phyloP scores from a whole-genome alignment of 2,329 filamentous ascomycete species.

The Ophiocordyceps camponoti-leonardi region DNA sequence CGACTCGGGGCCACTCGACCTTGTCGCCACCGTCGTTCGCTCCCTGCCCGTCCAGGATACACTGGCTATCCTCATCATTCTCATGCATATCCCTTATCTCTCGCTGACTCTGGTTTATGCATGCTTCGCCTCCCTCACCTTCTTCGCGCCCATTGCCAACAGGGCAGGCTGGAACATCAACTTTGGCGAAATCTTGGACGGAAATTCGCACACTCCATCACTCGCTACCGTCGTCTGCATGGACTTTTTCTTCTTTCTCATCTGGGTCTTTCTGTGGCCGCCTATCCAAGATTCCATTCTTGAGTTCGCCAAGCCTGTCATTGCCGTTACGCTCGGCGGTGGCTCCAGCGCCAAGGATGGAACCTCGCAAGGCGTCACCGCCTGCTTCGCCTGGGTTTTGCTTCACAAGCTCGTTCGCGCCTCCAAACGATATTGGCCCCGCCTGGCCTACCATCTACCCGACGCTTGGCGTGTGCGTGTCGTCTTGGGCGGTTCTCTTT shows the following conservation, averaged over 20 bases:
- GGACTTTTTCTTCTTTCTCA: slow-evolving; percentile 64
- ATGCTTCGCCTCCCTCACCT: slow-evolving; percentile 82
- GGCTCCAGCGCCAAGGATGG: slow-evolving; percentile 53
- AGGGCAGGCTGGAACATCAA: slow-evolving; percentile 66
- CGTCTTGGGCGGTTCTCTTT: slow-evolving; percentile 29
- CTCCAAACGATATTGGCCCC: slow-evolving; percentile 30
- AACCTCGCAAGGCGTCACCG: slow-evolving; percentile 53
- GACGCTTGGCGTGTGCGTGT: slow-evolving; percentile 27
- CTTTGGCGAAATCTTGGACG: slow-evolving; percentile 82
- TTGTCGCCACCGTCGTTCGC: slow-evolving; percentile 72
- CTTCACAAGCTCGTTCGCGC: slow-evolving; percentile 33
- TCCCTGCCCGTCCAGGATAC: slow-evolving; percentile 88
- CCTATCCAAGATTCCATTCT: slow-evolving; percentile 77
- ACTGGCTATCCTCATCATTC: slow-evolving; percentile 87
- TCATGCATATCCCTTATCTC: slow-evolving; percentile 81
- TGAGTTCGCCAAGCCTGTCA: slow-evolving; percentile 83
- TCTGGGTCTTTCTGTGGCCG: slow-evolving; percentile 79
- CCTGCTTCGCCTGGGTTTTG: slow-evolving; percentile 52
- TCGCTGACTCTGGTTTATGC: slow-evolving; percentile 80
- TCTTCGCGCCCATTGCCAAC: slow-evolving; percentile 68
- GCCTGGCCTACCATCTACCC: slow-evolving; percentile 26
- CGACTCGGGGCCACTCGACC: slow-evolving; percentile 54
- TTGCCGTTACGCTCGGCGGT: slow-evolving; percentile 77
- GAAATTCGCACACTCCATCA: slow-evolving; percentile 70
- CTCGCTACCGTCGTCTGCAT: slow-evolving; percentile 70